phyloP scores from a whole-genome alignment of 2,329 filamentous ascomycete genomes.

The Cytospora chrysosperma region DNA sequence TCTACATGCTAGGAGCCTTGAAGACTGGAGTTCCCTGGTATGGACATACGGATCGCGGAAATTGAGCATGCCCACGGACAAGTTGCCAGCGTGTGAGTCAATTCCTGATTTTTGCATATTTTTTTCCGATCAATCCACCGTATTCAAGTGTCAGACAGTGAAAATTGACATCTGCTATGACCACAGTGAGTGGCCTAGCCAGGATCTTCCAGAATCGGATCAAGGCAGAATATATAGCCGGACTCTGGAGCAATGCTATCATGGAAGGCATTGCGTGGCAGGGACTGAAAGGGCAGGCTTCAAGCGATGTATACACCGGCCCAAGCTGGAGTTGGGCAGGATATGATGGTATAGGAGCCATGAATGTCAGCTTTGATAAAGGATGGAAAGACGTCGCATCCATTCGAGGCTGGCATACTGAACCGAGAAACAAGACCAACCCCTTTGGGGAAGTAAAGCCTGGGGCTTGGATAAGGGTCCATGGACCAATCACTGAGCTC shows the following conservation, averaged over 20 bases:
- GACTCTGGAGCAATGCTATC: conserved; percentile 24
- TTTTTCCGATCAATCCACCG: too few species aligned
- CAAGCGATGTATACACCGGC: conserved; percentile 19
- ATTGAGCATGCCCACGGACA: conserved; percentile 23
- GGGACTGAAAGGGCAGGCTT: conserved; percentile 4
- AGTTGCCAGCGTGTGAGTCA: conserved; percentile 20
- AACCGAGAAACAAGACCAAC: conserved; percentile 19
- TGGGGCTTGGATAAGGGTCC: conserved; percentile 24
- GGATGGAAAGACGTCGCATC: conserved; percentile 13
- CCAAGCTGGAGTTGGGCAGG: conserved; percentile 29
- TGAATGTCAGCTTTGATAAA: not conserved
- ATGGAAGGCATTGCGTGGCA: conserved; percentile 25
- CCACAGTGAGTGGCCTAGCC: conserved; percentile 24
- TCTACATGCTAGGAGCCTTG: not conserved
- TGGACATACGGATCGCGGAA: conserved; percentile 19
- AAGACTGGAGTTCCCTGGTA: not conserved
- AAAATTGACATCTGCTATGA: not conserved
- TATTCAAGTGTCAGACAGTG: too few species aligned
- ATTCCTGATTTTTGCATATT: not conserved
- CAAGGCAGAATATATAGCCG: conserved; percentile 23
- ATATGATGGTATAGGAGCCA: conserved; percentile 19
- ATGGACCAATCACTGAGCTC: conserved; percentile 19
- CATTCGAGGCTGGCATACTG: conserved; percentile 21
- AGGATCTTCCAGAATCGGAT: conserved; percentile 16
- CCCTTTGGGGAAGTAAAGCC: conserved; percentile 24